phyloP scores from a whole-genome alignment of 2,329 filamentous ascomycete genomes.

The Clonostachys sp. region DNA sequence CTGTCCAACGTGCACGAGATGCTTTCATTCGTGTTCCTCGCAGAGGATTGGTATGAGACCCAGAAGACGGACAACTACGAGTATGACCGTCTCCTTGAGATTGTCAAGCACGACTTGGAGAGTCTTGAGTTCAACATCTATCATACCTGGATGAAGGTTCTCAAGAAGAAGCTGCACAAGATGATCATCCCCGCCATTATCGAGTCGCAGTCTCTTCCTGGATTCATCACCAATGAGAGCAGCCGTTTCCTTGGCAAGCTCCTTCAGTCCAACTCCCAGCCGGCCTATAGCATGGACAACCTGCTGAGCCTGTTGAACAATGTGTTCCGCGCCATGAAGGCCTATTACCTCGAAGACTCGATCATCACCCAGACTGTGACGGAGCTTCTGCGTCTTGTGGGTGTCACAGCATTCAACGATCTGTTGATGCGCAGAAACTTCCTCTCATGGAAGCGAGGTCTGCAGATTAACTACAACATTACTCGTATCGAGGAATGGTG shows the following conservation, averaged over 20 bases:
- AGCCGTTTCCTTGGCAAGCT: conserved; percentile 98
- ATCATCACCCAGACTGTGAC: conserved; percentile 96
- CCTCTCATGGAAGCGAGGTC: conserved; percentile 96
- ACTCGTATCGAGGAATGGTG: conserved; percentile 99
- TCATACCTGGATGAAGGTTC: conserved; percentile 99
- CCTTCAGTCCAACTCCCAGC: conserved; percentile 80
- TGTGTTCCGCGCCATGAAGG: conserved; percentile 98
- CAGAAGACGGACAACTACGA: conserved; percentile 99
- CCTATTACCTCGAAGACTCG: conserved; percentile 92
- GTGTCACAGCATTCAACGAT: conserved; percentile 98
- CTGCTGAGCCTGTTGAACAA: conserved; percentile 92
- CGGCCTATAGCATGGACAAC: conserved; percentile 99
- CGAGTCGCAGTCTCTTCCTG: conserved; percentile 94
- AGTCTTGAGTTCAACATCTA: conserved; percentile 99
- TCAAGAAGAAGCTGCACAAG: conserved; percentile 99
- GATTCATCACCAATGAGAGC: conserved; percentile 97
- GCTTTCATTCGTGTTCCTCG: conserved; percentile 98
- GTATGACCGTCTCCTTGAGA: conserved; percentile 94
- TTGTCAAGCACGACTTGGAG: conserved; percentile 98
- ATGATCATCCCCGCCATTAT: conserved; percentile 99
- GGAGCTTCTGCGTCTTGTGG: conserved; percentile 86
- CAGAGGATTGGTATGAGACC: conserved; percentile 98
- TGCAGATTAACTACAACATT: conserved; percentile 99
- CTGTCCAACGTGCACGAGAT: conserved; percentile 99
- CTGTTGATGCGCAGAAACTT: conserved; percentile 97